phyloP scores from a whole-genome alignment of 2,329 filamentous ascomycete species.

The Scedosporium aurantiacum region DNA sequence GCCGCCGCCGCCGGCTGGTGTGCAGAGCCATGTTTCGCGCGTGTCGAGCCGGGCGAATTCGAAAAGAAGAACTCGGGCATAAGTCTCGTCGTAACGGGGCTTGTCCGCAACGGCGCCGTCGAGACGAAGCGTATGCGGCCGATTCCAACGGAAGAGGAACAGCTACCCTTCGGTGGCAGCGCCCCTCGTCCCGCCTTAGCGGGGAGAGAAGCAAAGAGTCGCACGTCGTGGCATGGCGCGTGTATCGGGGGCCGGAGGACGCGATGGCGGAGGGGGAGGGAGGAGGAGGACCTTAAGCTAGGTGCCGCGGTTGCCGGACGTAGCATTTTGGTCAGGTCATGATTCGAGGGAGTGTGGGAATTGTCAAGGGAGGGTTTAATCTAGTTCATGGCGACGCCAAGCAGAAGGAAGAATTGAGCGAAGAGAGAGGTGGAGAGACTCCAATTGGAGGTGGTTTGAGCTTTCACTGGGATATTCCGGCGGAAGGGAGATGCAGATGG shows the following conservation, averaged over 20 bases:
- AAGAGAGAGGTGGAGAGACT: too few relatives aligned
- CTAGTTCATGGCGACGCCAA: not conserved
- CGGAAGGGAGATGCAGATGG: too few relatives aligned
- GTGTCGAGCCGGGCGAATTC: not conserved
- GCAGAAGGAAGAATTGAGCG: too few relatives aligned
- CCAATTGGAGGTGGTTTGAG: too few relatives aligned
- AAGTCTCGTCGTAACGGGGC: not conserved
- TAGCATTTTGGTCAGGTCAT: constrained; percentile 4
- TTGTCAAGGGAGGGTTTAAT: not conserved
- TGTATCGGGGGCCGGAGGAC: not conserved
- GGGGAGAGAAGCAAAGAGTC: not conserved
- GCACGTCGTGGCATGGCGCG: not conserved
- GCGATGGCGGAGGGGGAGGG: not conserved
- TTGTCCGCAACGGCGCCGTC: not conserved
- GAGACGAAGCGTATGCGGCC: not conserved
- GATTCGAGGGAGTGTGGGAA: not conserved
- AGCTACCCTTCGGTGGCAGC: too few relatives aligned
- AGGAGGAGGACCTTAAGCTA: not conserved
- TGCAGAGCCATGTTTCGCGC: not conserved
- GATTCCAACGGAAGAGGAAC: too few relatives aligned
- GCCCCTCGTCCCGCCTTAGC: not conserved
- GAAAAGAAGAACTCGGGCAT: constrained; percentile 4
- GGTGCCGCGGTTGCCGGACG: constrained; percentile 5
- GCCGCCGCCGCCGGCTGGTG: not conserved
- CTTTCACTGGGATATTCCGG: too few relatives aligned